Percentiles rank a stretch among this genome's conserved stretches.
Conservation (phyloP, 2,329 filamentous ascomycete genomes). For the Pochonia chlamydosporia region DNA sequence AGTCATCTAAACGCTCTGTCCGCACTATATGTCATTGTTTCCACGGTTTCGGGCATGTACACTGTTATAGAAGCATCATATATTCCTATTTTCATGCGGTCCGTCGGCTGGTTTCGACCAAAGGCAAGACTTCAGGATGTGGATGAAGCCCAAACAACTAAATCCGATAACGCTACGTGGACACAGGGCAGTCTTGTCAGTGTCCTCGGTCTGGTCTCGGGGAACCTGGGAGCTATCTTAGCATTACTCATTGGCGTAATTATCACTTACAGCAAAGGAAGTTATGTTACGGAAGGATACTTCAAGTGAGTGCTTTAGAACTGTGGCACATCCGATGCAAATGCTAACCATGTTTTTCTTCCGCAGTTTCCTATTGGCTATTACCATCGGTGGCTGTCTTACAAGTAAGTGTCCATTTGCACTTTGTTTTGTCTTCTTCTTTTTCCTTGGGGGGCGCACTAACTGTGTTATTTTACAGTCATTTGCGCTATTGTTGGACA, state of each 20-base stretch:
- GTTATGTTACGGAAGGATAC: slow-evolving; percentile 13
- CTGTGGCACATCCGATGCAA: background rate
- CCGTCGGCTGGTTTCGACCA: slow-evolving; percentile 9
- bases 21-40: slow-evolving; percentile 10
- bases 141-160: background rate
- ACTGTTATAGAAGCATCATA: slow-evolving; percentile 14
- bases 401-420: slow-evolving; percentile 9
- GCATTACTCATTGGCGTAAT: slow-evolving; percentile 15
- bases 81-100: slow-evolving; percentile 16
- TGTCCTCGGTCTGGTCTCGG: slow-evolving; percentile 11
- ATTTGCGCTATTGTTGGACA: slow-evolving; percentile 11
- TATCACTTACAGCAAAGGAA: slow-evolving; percentile 13
- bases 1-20: slow-evolving; percentile 12
- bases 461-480: slow-evolving; percentile 3
- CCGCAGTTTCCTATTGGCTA: slow-evolving; percentile 12
- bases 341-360: background rate
- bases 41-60: slow-evolving; percentile 13
- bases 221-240: slow-evolving; percentile 14
- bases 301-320: slow-evolving; percentile 9
- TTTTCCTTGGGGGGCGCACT: too few relatives aligned
- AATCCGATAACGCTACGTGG: slow-evolving; percentile 7
- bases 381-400: slow-evolving; percentile 13
- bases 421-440: too few relatives aligned
- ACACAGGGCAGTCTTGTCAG: slow-evolving; percentile 13
- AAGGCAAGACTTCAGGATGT: slow-evolving; percentile 4